Evolutionary conservation across 305 asterid genomes (phyloP).

Genomic region (Ajuga reptans): DNA sequence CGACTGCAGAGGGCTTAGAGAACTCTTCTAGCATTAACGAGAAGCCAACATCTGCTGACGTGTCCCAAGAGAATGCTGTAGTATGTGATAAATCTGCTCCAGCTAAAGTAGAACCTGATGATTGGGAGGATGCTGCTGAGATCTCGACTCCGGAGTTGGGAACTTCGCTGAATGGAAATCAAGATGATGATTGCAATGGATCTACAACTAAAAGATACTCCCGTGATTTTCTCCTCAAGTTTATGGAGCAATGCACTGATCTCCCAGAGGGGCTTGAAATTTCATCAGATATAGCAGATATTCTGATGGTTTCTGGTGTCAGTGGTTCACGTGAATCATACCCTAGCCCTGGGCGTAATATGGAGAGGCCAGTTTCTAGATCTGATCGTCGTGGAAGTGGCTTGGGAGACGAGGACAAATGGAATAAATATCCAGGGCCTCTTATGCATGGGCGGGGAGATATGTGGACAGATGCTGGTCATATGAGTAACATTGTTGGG

Average conservation of each 20-base stretch:
- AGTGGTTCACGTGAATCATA: slow-evolving; percentile 31
- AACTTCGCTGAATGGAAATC: slow-evolving; percentile 32
- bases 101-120: slow-evolving; percentile 69
- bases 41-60: slow-evolving; percentile 30
- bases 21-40: slow-evolving; percentile 28
- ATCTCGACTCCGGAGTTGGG: slow-evolving; percentile 50
- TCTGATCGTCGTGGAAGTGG: slow-evolving; percentile 55
- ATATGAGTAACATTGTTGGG: slow-evolving; percentile 29
- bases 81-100: slow-evolving; percentile 33
- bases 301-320: slow-evolving; percentile 30
- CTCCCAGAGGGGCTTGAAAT: slow-evolving; percentile 57
- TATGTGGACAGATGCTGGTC: slow-evolving; percentile 32
- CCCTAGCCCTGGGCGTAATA: slow-evolving; percentile 53
- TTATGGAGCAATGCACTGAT: slow-evolving; percentile 46
- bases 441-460: slow-evolving; percentile 33
- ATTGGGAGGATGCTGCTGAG: slow-evolving; percentile 93
- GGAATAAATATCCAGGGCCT: slow-evolving; percentile 40
- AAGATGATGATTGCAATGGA: slow-evolving; percentile 36
- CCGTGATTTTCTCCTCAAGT: slow-evolving; percentile 70
- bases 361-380: slow-evolving; percentile 54
- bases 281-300: slow-evolving; percentile 39
- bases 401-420: slow-evolving; percentile 46
- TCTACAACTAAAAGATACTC: slow-evolving; percentile 49
- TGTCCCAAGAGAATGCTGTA: slow-evolving; percentile 30
- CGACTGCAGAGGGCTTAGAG: slow-evolving; percentile 34